Base-by-base conservation (phyloP, 192 early-diverging fungal species). In the Umbelopsis vinacea region DNA sequence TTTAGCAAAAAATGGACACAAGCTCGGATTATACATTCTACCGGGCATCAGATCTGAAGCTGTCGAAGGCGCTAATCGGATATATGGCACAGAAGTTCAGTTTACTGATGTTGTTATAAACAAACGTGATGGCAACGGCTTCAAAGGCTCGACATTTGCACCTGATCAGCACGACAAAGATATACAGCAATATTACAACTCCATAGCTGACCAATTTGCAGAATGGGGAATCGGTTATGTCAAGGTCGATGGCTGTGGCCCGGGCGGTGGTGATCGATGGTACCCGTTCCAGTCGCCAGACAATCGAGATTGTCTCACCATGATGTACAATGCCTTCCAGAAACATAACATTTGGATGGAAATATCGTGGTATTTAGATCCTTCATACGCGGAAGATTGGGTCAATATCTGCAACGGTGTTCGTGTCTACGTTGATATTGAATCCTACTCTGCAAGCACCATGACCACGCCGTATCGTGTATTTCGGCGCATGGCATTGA, bases 331-430 rank as follows among this genome's bases (percentile, higher is more conserved):
- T 10, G 69, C 63, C 6, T 74, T 79, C 21, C 23, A 45, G 35
- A 74, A 55, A 19, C 73, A 71, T 43, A 57, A 74, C 21, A 74
- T 79, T 2, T 79, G 77, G 77, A 67, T 79, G 29, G 73, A 79
- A 48, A 46, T 79, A 6, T 79, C 77, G 4, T 79, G 77, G 77
- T 79, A 79, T 35, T 35, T 79, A 5, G 77, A 79, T 35, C 63
- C 63, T 2, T 21, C 29, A 5, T 71, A 71, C 68, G 73, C 73
- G 7, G 57, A 66, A 19, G 77, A 79, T 50, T 79, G 72, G 72
- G 73, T 66, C 2, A 48, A 60, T 19, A 26, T 73, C 14, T 54
- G 53, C 14, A 79, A 79, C 48, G 77, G 77, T 26, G 77, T 48
- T 0, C 69, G 77, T 23, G 47, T 79, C 19, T 79, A 55, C 52